Evolutionary conservation across 73 alveolate genomes (phyloP), one percentile per base, ranked within the genome.

Genomic region (Halteria grandinella): DNA sequence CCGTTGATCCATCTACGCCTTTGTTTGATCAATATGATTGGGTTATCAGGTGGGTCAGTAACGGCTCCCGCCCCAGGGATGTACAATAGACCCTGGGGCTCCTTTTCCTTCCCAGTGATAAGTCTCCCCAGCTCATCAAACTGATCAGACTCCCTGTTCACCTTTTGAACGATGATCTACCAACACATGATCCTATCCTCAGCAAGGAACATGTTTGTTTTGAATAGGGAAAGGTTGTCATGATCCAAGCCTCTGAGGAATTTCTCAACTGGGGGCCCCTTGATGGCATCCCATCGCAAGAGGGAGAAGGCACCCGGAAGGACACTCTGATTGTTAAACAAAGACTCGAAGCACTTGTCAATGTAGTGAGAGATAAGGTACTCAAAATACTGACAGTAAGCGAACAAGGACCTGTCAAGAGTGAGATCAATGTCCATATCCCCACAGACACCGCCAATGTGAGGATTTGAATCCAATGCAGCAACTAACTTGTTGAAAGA

Each of bases 1-100:
- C 94, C 94, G 50, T 86, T 86, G 50, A 48, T 60, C 94, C 94
- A 86, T 37, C 94, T 55, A 17, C 94, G 36, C 58, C 94, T 79
- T 57, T 86, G 85, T 25, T 60, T 60, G 70, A 86, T 34, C 12
- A 86, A 63, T n/a, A 55, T 63, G 4, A 87, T 84, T 7, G 69
- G 48, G 17, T 66, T 12, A 21, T 29, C 73, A 31, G 94, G 94
- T 21, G 84, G 72, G 62, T 86, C 94, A 1, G 94, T 86, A 11
- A 55, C 20, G 32, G 90, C 57, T 52, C 70, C 69, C 1, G 88
- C 83, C 10, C 69, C 92, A 8, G 87, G 92, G 32, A 83, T 51
- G 37, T 70, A 83, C 1, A 70, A 49, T 0, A 83, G 53, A 43
- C 24, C 40, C 60, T 45, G 74, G 20, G 29, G 51, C 5, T 24